Evolutionary conservation across 441 rosid genomes (phyloP).

Genomic region (Euphorbia schlechtendalii): DNA sequence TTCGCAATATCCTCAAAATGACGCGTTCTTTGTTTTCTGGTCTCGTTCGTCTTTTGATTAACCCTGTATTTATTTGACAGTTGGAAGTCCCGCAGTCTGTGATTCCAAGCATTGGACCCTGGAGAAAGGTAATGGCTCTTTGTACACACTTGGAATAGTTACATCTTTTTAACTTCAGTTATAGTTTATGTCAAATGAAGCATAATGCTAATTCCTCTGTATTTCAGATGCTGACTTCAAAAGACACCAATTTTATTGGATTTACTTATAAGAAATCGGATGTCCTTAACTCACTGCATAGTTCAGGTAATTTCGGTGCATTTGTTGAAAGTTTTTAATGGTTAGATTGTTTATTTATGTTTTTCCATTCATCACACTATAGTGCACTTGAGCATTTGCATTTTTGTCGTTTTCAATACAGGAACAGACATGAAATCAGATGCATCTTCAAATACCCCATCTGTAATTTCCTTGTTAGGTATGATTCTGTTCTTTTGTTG

Average conservation of each 20-base stretch:
- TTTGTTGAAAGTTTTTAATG: neutral
- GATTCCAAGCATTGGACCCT: slow-evolving; percentile 74
- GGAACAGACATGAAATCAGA: slow-evolving; percentile 54
- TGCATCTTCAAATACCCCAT: slow-evolving; percentile 62
- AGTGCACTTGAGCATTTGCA: neutral
- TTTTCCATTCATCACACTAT: neutral
- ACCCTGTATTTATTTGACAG: slow-evolving; percentile 34
- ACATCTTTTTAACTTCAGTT: neutral
- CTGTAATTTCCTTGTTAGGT: slow-evolving; percentile 82
- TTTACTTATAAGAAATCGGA: slow-evolving; percentile 90
- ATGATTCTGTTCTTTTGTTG: slow-evolving; percentile 13
- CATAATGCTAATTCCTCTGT: slow-evolving; percentile 7
- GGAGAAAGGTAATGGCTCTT: slow-evolving; percentile 68
- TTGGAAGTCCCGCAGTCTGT: slow-evolving; percentile 61
- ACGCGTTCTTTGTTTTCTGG: neutral
- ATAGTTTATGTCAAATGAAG: neutral
- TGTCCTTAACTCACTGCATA: slow-evolving; percentile 60
- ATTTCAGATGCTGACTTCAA: slow-evolving; percentile 91
- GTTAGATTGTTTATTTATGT: neutral
- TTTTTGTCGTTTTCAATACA: slow-evolving; percentile 27
- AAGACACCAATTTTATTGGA: slow-evolving; percentile 88
- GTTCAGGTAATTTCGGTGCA: slow-evolving; percentile 49
- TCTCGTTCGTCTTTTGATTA: neutral
- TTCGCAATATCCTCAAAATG: slow-evolving; percentile 6
- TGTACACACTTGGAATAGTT: neutral